Evolutionary conservation across 345 rosid species (phyloP).

Genomic region (Eucalyptus erythrocorys): DNA sequence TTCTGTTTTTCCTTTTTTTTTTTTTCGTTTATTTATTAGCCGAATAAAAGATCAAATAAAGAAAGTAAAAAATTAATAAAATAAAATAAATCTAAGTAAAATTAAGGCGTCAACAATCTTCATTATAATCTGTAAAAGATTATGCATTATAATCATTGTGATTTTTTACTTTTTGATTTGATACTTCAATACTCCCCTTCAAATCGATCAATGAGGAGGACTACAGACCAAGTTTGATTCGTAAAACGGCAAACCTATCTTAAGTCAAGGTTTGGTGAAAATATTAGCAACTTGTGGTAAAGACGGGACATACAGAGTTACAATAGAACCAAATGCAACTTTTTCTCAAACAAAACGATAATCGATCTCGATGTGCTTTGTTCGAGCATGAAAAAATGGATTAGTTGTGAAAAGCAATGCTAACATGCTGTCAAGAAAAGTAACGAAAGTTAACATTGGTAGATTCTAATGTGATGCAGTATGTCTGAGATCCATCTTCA

Average conservation of each 20-base stretch:
- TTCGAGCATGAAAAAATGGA: fast-evolving
- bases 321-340: not conserved
- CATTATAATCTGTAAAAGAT: fast-evolving
- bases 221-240: not conserved
- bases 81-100: too few species aligned
- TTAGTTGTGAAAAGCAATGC: too few species aligned
- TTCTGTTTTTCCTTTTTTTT: too few species aligned
- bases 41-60: too few species aligned
- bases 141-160: fast-evolving
- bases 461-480: not conserved
- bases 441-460: not conserved
- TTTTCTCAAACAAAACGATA: too few species aligned
- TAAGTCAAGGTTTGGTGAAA: not conserved
- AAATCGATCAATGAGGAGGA: not conserved
- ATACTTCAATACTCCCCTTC: not conserved
- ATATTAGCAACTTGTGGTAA: too few species aligned
- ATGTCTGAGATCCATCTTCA: not conserved
- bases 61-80: too few species aligned
- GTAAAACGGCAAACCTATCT: fast-evolving
- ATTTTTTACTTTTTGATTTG: not conserved
- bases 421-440: fast-evolving
- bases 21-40: too few species aligned
- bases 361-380: too few species aligned
- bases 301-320: not conserved
- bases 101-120: too few species aligned